Evolutionary conservation across 257 asterid genomes (phyloP).

Genomic region (Vinca minor): DNA sequence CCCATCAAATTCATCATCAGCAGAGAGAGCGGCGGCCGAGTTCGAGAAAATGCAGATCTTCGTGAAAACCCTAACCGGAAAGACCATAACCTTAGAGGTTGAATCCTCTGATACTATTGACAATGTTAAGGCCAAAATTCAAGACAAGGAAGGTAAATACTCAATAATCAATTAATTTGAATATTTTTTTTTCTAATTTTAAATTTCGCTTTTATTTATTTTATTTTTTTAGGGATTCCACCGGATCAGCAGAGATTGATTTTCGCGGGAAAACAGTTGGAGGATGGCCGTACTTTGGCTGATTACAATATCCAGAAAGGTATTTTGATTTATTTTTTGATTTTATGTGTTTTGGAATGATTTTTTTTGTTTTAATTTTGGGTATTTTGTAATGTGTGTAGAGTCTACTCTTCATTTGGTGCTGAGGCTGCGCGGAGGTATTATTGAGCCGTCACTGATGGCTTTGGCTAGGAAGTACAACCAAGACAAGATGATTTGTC

Average conservation of each 20-base stretch:
- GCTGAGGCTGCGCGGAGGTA: constrained; percentile 67
- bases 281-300: constrained; percentile 37
- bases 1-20: neutral
- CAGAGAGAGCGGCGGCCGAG: neutral
- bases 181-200: neutral
- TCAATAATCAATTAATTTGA: neutral
- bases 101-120: no score
- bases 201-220: neutral
- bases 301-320: constrained; percentile 40
- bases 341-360: no score
- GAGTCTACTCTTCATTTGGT: constrained; percentile 67
- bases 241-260: constrained; percentile 71
- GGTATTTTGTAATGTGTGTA: neutral
- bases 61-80: constrained; percentile 33
- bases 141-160: constrained; percentile 30
- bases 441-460: constrained; percentile 61
- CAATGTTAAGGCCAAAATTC: no score
- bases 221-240: constrained; percentile 49
- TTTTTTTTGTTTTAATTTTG: no score
- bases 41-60: constrained; percentile 28
- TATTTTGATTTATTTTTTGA: no score
- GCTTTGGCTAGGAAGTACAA: no score
- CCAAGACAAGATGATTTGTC: constrained; percentile 65
- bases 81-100: constrained; percentile 32
- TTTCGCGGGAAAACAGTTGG: constrained; percentile 36